Evolutionary conservation across 352 stramenopile genomes (phyloP), one percentile per base, ranked within the genome.

Genomic region (Phytophthora rubi): DNA sequence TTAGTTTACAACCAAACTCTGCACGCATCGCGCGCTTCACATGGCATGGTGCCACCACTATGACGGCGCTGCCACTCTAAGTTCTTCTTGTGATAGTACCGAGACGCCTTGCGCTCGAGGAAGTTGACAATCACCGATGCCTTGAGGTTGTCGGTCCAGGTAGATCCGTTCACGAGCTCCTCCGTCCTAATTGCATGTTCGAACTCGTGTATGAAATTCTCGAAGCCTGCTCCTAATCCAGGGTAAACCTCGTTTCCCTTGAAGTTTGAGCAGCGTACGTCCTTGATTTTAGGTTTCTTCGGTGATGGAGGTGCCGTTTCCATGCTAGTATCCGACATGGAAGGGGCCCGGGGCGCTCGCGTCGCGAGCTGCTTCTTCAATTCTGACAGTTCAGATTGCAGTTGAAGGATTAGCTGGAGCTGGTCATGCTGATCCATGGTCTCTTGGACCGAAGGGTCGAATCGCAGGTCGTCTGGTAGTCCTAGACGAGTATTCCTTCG

Each of bases 91-190:
- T 56, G 51, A 6, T 32, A 56, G 30, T 56, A 44, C 16, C 51
- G 18, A 10, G 51, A 42, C 5, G 51, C 51, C 5, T 56, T 56
- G 12, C 51, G 28, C 8, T 56, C 51, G 10, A 56, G 28, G 51
- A 56, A 56, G 33, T 56, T 56, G 12, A 56, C 51, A 16, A 56
- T 42, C 28, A 39, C 28, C 28, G 51, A 56, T 12, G 51, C 51
- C 28, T 56, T 56, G 12, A 56, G 33, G 33, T 39, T 3, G 33
- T 12, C 33, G 33, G 33, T 39, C 33, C 33, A 39, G 33, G 33
- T 39, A 39, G 33, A 39, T 39, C 33, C 33, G 33, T 39, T 39
- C 33, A 39, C 10, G 33, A 39, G 33, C 33, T 39, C 33, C 33
- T 39, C 33, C 33, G 33, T 39, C 33, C 33, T 39, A 39, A 39